A percentile compares a stretch with the other conserved stretches of the same genome.
Evolutionary conservation across 306 rosid species (phyloP).

Genomic region (Pyrus communis): DNA sequence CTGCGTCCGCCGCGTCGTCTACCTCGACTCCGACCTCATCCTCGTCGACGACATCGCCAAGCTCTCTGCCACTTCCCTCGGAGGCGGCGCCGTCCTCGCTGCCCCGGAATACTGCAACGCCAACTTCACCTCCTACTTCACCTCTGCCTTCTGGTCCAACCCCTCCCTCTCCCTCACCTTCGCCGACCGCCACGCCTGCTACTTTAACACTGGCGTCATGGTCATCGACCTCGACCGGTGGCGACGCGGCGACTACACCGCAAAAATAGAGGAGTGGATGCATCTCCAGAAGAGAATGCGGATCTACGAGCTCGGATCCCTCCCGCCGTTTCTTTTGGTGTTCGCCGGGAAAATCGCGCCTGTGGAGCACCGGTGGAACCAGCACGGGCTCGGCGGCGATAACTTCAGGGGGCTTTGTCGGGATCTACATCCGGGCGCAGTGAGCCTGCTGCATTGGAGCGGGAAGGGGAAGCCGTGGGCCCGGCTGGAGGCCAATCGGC

Average conservation of each 20-base stretch:
- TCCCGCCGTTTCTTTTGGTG: conserved; percentile 74
- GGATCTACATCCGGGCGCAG: conserved; percentile 82
- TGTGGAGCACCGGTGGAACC: conserved; percentile 86
- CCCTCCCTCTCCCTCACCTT: conserved; percentile 63
- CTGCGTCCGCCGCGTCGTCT: conserved; percentile 67
- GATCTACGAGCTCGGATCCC: conserved; percentile 70
- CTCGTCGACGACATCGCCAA: conserved; percentile 82
- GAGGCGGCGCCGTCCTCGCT: conserved; percentile 35
- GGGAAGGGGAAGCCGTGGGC: conserved; percentile 97
- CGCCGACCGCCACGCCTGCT: conserved; percentile 49
- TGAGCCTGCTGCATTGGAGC: conserved; percentile 89
- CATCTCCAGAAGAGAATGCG: conserved; percentile 73
- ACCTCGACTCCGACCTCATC: conserved; percentile 79
- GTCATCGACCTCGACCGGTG: conserved; percentile 71
- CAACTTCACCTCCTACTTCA: conserved; percentile 71
- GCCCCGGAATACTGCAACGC: conserved; percentile 95
- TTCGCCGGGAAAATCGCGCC: conserved; percentile 67
- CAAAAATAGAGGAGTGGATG: conserved; percentile 85
- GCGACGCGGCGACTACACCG: conserved; percentile 56
- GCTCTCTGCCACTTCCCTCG: conserved; percentile 45
- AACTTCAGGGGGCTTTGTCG: conserved; percentile 73
- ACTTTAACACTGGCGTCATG: conserved; percentile 94
- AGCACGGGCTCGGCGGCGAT: conserved; percentile 83
- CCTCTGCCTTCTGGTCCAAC: conserved; percentile 68
- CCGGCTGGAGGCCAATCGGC: conserved; percentile 72